Evolutionary conservation across 176 grass and related monocot genomes (phyloP).

Genomic region (Poa pratensis): DNA sequence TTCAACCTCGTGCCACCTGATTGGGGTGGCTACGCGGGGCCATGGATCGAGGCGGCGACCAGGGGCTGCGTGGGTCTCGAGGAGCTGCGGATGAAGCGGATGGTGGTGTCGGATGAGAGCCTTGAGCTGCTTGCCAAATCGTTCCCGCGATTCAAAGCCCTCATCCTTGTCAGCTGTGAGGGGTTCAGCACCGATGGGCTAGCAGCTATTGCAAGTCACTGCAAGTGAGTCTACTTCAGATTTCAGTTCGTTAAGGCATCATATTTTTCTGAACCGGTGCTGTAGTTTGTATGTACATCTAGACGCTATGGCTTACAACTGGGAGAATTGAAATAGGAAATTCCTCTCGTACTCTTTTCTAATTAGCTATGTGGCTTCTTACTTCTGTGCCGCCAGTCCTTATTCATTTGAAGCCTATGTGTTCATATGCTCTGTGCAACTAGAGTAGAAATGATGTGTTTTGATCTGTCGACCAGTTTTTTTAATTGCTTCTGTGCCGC

Average conservation of each 20-base stretch:
- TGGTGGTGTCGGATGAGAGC: conserved; percentile 74
- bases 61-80: conserved; percentile 53
- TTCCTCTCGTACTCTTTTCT: conserved; percentile 6
- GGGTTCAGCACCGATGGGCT: conserved; percentile 84
- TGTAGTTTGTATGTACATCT: background rate
- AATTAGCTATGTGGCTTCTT: background rate
- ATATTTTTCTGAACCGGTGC: background rate
- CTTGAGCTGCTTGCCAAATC: conserved; percentile 69
- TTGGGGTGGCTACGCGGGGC: conserved; percentile 62
- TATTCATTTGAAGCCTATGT: background rate
- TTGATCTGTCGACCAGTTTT: background rate
- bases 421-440: background rate
- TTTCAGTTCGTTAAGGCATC: background rate
- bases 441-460: conserved; percentile 6
- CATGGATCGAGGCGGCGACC: conserved; percentile 66
- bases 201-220: conserved; percentile 66
- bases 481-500: no score
- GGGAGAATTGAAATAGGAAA: no score
- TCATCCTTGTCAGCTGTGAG: conserved; percentile 75
- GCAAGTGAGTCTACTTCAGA: conserved; percentile 56
- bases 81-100: conserved; percentile 84
- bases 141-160: conserved; percentile 63
- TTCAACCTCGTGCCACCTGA: conserved; percentile 79
- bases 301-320: no score
- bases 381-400: background rate